These are phyloP conservation scores for Ascochyta lentis DNA, from an alignment of 2,329 filamentous ascomycete genomes.

Conservation along the genomic window DNA sequence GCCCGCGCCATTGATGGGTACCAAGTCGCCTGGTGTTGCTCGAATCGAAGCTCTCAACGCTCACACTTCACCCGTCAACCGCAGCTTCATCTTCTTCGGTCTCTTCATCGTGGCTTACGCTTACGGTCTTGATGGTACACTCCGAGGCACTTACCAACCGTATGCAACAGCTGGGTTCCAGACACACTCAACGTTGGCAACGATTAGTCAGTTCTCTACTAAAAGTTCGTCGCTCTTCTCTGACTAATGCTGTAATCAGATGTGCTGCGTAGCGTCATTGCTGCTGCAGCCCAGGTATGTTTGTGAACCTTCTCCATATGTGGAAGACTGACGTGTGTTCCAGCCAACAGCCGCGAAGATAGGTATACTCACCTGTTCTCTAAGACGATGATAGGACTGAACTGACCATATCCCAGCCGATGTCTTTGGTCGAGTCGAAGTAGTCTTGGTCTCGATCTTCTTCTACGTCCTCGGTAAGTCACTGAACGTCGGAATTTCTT, in stretches of 20 bases:
- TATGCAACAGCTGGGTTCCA: conserved; percentile 61
- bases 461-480: conserved; percentile 60
- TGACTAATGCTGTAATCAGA: neutral
- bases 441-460: conserved; percentile 61
- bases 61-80: conserved; percentile 60
- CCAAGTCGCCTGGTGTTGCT: conserved; percentile 59
- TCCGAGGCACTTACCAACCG: conserved; percentile 58
- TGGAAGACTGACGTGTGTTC: neutral
- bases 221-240: neutral
- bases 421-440: conserved; percentile 66
- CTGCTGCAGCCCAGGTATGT: conserved; percentile 58
- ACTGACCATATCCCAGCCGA: conserved; percentile 64
- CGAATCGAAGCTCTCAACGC: conserved; percentile 64
- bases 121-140: conserved; percentile 61
- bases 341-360: conserved; percentile 10
- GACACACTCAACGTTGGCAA: conserved; percentile 63
- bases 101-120: conserved; percentile 70
- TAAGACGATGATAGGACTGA: neutral
- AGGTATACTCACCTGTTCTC: conserved; percentile 2
- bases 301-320: too few species aligned
- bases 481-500: neutral
- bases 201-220: conserved; percentile 53
- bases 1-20: conserved; percentile 20
- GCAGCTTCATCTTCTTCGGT: conserved; percentile 64
- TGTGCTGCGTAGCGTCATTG: conserved; percentile 65